These are phyloP conservation scores for Actinidia chinensis DNA, from an alignment of 179 eudicot species.

Conservation along the genomic window DNA sequence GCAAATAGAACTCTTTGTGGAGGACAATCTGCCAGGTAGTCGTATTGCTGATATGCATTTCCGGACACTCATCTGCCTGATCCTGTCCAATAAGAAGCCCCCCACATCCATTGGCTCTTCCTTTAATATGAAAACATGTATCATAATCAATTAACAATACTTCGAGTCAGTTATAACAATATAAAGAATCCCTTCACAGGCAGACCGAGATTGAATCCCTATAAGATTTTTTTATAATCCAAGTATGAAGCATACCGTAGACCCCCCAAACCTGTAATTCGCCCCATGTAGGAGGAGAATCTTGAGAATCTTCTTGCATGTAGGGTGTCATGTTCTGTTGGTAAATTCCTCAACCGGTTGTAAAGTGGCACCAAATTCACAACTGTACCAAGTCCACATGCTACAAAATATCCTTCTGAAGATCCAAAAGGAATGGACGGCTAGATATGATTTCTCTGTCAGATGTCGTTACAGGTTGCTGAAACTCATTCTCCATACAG, in stretches of 20 bases:
- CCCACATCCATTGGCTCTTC: too few species aligned
- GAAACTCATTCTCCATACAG: constrained; percentile 16
- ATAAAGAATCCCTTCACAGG: neutral
- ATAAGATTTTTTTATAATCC: neutral
- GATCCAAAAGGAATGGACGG: constrained; percentile 15
- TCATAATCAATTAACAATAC: neutral
- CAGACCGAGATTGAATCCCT: neutral
- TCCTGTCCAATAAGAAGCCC: constrained; percentile 35
- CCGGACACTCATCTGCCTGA: constrained; percentile 27
- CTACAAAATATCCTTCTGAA: constrained; percentile 29
- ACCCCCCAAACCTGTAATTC: constrained; percentile 10
- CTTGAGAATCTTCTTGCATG: constrained; percentile 17
- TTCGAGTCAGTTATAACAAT: neutral
- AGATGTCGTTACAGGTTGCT: constrained; percentile 24
- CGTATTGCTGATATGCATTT: constrained; percentile 2
- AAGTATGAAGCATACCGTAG: constrained; percentile 22
- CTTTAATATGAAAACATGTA: too few species aligned
- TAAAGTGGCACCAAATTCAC: constrained; percentile 24
- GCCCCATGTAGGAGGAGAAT: constrained; percentile 9
- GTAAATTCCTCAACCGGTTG: constrained; percentile 24
- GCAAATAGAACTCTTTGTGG: constrained; percentile 26
- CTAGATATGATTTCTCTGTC: constrained; percentile 18
- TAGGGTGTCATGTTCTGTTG: constrained; percentile 24
- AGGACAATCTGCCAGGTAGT: constrained; percentile 27
- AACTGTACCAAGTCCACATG: constrained; percentile 17